Conservation (phyloP, 1,284 basidiomycete species). For the Sporisorium reilianum region DNA sequence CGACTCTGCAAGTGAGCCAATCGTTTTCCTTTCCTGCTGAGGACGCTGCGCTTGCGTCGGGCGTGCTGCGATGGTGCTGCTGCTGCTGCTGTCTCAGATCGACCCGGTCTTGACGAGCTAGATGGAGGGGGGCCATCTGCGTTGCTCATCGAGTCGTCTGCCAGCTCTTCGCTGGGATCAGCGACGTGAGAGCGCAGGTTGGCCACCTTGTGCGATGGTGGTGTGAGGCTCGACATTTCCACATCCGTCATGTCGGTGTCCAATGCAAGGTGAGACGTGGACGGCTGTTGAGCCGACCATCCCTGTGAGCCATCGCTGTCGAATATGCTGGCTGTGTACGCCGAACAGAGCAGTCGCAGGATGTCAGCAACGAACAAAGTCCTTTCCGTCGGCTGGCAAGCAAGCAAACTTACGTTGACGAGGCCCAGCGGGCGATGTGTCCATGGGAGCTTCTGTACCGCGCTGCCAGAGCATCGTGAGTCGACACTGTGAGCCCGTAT, state of each 20-base stretch:
- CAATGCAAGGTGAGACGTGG: constrained; percentile 10
- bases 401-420: constrained; percentile 36
- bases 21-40: constrained; percentile 49
- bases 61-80: constrained; percentile 17
- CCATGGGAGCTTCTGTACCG: constrained; percentile 62
- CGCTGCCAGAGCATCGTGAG: constrained; percentile 48
- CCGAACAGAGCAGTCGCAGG: not conserved
- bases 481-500: not conserved
- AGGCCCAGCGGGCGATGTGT: constrained; percentile 52
- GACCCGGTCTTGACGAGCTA: constrained; percentile 1
- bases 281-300: constrained; percentile 17
- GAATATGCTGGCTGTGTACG: constrained; percentile 28
- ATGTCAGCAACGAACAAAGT: not conserved
- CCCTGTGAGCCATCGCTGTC: constrained; percentile 9
- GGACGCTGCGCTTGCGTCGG: constrained; percentile 39
- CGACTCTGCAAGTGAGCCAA: constrained; percentile 47
- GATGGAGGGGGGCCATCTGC: constrained; percentile 7
- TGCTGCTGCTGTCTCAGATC: not conserved
- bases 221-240: constrained; percentile 53
- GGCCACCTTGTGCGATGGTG: constrained; percentile 30
- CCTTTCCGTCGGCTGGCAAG: not conserved
- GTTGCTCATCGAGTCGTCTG: constrained; percentile 40
- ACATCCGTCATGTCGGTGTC: constrained; percentile 47
- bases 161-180: constrained; percentile 18
- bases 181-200: constrained; percentile 8